Base-by-base conservation (phyloP, 2,329 filamentous ascomycete genomes). In the Colletotrichum higginsianum region DNA sequence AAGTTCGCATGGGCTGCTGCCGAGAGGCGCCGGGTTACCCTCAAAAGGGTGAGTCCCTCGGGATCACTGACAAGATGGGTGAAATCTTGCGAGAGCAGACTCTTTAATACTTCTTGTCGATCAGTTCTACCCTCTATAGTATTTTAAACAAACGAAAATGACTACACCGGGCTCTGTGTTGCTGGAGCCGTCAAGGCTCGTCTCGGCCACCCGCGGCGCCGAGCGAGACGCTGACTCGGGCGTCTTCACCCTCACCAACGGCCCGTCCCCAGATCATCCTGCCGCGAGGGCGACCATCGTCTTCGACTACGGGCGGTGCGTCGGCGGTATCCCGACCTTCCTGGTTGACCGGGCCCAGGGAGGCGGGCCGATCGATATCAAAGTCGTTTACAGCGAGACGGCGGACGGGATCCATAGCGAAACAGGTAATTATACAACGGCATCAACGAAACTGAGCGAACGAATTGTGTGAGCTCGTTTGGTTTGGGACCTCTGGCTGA, bases 291-390 rank as follows among this genome's bases (percentile, higher is more conserved):
- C 50, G 13, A 58, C 30, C 21, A 53, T 69, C 9, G 40, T 66
- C 44, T 66, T 72, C 5, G 62, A 70, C 52, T 73, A 60, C 30
- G 70, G 66, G 11, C 50, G 35, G 1, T 73, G 71, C 18, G 15
- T 62, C 16, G 57, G 61, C 18, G 70, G 70, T 2, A n/a, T 66
- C 7, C 66, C 50, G 4, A 4, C 50, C 21, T 18, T 73, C 3
- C 12, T 49, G 5, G 7, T 67, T 3, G 60, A 47, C 7, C 15
- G 53, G 6, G 71, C 58, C 0, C 35, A 35, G 11, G 67, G 62
- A 4, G 16, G 50, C 0, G 26, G 21, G 6, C 21, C 18, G 1
- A 62, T 71, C n/a, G 13, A 26, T 2, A 42, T 64, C 11, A 53
- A 42, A 38, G 46, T 52, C 7, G n/a, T 49, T 0, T 71, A 66